Evolutionary conservation across 73 alveolate species (phyloP), one percentile per base, ranked within the genome.

Genomic region (Durusdinium trenchii): DNA sequence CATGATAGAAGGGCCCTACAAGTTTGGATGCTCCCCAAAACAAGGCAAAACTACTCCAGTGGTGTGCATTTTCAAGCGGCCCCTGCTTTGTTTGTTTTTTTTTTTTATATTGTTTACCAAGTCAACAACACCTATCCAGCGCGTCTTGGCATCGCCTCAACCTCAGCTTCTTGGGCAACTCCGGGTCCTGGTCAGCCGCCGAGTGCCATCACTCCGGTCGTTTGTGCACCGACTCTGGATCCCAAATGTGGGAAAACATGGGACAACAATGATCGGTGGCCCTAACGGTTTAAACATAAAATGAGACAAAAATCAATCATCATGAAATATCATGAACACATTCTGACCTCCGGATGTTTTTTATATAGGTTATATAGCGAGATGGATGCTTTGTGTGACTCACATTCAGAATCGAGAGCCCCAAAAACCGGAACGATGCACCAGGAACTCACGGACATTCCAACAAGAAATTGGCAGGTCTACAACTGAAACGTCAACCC

Each of bases 91-190:
- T n/a, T n/a, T n/a, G n/a, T n/a, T n/a, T n/a, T n/a, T n/a, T n/a
- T n/a, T n/a, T n/a, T n/a, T n/a, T n/a, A n/a, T n/a, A n/a, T n/a
- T n/a, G n/a, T n/a, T n/a, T n/a, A n/a, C n/a, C n/a, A n/a, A n/a
- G n/a, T n/a, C 12, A 57, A 10, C 87, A 43, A 2, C 6, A 45
- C 69, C 69, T 52, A 38, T 38, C 23, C 54, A 57, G 69, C 23
- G 12, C 69, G 69, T 57, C 51, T 30, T 0, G 28, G 36, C 50
- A 43, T 26, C 3, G 91, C 91, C 91, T 81, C 71, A 47, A 14
- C 71, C n/a, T 81, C 91, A 81, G 50, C 48, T 81, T 81, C 71
- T 48, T 81, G 91, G 71, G 71, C 35, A 81, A 50, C 54, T 81
- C 91, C 7, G 91, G 91, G 35, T 81, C 91, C 91, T 81, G 71